Evolutionary conservation across 257 asterid species (phyloP).

Genomic region (Dorcoceras hygrometricum): DNA sequence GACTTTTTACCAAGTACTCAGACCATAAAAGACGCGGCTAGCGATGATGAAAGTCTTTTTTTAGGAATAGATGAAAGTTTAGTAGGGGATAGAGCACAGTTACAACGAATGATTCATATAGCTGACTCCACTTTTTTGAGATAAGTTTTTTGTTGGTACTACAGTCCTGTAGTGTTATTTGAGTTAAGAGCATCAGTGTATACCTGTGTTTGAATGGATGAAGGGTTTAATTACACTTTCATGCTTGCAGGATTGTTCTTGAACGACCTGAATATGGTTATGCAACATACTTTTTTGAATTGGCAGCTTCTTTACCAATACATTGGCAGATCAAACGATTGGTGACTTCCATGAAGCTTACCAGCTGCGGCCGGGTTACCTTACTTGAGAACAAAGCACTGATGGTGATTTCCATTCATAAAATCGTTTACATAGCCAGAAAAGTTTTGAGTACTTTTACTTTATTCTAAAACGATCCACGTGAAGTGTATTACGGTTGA

Average conservation of each 20-base stretch:
- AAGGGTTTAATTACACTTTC: constrained; percentile 14
- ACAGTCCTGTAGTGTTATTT: too few relatives aligned
- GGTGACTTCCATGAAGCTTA: constrained; percentile 77
- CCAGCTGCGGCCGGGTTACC: constrained; percentile 70
- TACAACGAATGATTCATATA: too few relatives aligned
- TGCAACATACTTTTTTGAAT: constrained; percentile 90
- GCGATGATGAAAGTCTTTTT: too few relatives aligned
- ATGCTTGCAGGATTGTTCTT: constrained; percentile 77
- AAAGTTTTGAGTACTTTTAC: constrained; percentile 12
- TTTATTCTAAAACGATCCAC: background rate
- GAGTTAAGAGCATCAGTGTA: background rate
- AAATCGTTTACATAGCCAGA: constrained; percentile 14
- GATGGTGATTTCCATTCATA: constrained; percentile 45
- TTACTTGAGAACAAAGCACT: constrained; percentile 69
- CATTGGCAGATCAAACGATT: constrained; percentile 84
- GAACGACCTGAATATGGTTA: constrained; percentile 98
- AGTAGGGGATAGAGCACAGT: too few relatives aligned
- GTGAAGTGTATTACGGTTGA: background rate
- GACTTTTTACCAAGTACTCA: too few relatives aligned
- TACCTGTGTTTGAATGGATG: constrained; percentile 6
- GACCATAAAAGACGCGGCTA: too few relatives aligned
- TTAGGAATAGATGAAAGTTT: too few relatives aligned
- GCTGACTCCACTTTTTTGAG: too few relatives aligned
- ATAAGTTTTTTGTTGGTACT: too few relatives aligned
- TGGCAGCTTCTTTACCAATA: constrained; percentile 53